Base-by-base conservation (phyloP, 1,139 yeast genomes). In the Geotrichum phurueaensis region DNA sequence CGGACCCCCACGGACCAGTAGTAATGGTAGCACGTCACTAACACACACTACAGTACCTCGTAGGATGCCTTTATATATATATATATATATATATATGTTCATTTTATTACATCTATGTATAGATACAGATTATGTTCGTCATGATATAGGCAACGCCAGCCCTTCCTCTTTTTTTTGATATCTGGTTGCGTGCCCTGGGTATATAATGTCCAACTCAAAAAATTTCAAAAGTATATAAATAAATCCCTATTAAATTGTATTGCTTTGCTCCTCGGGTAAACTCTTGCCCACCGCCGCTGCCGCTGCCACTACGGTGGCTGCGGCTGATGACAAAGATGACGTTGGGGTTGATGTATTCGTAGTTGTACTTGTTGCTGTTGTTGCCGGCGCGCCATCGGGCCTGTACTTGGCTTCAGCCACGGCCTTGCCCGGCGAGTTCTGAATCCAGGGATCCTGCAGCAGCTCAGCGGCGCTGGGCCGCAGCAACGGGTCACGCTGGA, bases 391-490 rank as follows among this genome's bases (percentile, higher is more conserved):
- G 13, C 47, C 18, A 4, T 39, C 47, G 9, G 20, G n/a, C 18
- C 47, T n/a, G 7, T 7, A 39, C 20, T 39, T 39, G 47, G 47
- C 47, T 15, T 39, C 47, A 3, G 47, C 47, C 1, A 39, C 47
- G 5, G 47, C 47, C 22, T 39, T 39, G 5, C 47, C 47, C 9
- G 47, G 47, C 23, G 47, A 39, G 20, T 39, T 39, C 47, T 39
- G 47, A 52, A 77, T 74, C 99, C 99, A 94, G 1, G 97, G 96
- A 73, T 94, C 97, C 64, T 82, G 83, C 68, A 94, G 76, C 60
- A 94, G 78, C 68, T 90, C 97, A 55, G 85, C 86, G 0, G 99
- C 97, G 53, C 89, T 81, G 1, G 92, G 86, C 65, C 99, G 81
- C 70, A 82, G 81, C 56, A 78, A 78, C 1, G 98, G 96, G 71